These are phyloP conservation scores for Thraustochytrium sp. DNA, from an alignment of 352 stramenopile genomes.

Conservation along the genomic window DNA sequence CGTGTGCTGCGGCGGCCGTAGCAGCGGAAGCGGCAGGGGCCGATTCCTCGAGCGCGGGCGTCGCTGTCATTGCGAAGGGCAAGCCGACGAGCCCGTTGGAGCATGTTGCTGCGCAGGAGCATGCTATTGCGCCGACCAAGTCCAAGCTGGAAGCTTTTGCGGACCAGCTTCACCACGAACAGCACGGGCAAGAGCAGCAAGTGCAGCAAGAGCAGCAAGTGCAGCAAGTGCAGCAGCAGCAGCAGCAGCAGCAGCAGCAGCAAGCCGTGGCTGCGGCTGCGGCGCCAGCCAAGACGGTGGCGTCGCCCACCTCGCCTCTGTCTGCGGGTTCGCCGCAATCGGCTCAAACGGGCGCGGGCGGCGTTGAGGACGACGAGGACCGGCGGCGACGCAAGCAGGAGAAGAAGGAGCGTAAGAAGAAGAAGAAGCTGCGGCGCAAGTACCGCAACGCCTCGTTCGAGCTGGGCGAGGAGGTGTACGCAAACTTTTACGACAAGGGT, in stretches of 20 bases:
- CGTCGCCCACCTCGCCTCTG: neutral
- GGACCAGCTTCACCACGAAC: too few species aligned
- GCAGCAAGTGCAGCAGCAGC: neutral
- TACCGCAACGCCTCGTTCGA: neutral
- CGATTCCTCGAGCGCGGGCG: neutral
- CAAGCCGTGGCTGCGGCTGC: neutral
- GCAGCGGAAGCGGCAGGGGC: neutral
- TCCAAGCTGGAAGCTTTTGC: too few species aligned
- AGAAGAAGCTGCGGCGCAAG: neutral
- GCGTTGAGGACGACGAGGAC: neutral
- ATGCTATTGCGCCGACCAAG: too few species aligned
- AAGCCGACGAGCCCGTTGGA: too few species aligned
- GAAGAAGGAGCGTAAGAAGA: neutral
- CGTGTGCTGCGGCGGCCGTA: neutral
- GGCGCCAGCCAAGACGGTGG: neutral
- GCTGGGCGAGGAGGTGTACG: neutral
- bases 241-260: neutral
- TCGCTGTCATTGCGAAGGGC: too few species aligned
- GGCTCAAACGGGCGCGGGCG: neutral
- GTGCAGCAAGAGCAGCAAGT: too few species aligned
- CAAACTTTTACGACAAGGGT: neutral
- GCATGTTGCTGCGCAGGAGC: too few species aligned
- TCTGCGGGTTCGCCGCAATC: neutral
- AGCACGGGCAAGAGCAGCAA: too few species aligned
- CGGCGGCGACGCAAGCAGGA: neutral